phyloP scores from a whole-genome alignment of 202 grass and related monocot genomes.

The Carex arenaria region DNA sequence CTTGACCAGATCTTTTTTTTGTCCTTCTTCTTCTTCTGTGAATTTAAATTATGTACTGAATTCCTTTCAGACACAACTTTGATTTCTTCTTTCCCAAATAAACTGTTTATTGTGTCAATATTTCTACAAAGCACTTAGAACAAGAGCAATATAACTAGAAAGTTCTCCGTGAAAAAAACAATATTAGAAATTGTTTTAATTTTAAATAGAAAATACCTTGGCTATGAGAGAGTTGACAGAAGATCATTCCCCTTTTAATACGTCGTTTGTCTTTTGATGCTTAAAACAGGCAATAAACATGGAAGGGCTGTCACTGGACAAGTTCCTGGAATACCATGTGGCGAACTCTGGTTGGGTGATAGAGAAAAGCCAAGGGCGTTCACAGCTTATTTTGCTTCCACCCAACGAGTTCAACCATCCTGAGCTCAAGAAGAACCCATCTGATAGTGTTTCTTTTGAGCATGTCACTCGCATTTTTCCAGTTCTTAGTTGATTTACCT shows the following conservation, averaged over 20 bases:
- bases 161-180: background rate
- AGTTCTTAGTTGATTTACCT: slow-evolving; percentile 61
- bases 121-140: background rate
- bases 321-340: slow-evolving; percentile 82
- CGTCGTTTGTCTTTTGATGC: slow-evolving; percentile 1
- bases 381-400: slow-evolving; percentile 66
- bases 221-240: background rate
- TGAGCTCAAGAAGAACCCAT: slow-evolving; percentile 82
- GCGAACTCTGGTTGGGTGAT: slow-evolving; percentile 70
- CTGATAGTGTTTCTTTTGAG: slow-evolving; percentile 65
- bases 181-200: background rate
- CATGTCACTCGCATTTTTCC: slow-evolving; percentile 90
- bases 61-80: background rate
- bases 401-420: slow-evolving; percentile 84
- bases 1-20: background rate
- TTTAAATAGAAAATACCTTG: background rate
- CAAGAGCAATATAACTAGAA: too few relatives aligned
- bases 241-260: background rate
- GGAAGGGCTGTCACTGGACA: slow-evolving; percentile 82
- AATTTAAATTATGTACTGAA: background rate
- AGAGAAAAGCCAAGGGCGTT: slow-evolving; percentile 52
- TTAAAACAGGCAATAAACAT: slow-evolving; percentile 75
- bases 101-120: background rate
- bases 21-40: background rate
- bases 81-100: background rate